These are phyloP conservation scores for Suhomyces xylopsoci DNA, from an alignment of 805 yeast species.

Conservation along the genomic window DNA sequence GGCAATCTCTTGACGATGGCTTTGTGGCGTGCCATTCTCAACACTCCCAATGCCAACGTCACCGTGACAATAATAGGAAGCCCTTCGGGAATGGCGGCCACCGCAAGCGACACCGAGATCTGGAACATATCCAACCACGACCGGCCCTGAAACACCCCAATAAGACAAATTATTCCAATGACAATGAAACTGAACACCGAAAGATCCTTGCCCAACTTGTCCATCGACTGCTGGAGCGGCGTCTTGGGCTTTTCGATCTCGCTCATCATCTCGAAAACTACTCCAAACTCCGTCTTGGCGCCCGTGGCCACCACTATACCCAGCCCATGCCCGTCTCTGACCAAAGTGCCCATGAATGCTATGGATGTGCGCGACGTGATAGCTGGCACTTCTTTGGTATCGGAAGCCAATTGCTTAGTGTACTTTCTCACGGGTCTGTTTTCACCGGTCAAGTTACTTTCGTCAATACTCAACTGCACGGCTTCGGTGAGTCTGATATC, in stretches of 20 bases:
- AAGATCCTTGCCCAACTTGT: slow-evolving; percentile 86
- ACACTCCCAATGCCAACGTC: slow-evolving; percentile 91
- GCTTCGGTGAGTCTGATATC: slow-evolving; percentile 81
- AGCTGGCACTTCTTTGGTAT: slow-evolving; percentile 40
- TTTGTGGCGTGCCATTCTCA: slow-evolving; percentile 91
- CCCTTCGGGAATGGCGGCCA: slow-evolving; percentile 99
- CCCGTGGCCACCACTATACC: slow-evolving; percentile 95
- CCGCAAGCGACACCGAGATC: slow-evolving; percentile 94
- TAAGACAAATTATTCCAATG: slow-evolving; percentile 85
- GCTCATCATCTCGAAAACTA: slow-evolving; percentile 92
- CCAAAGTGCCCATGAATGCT: slow-evolving; percentile 97
- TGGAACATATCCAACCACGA: slow-evolving; percentile 98
- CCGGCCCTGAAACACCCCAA: slow-evolving; percentile 90
- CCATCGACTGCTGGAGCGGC: slow-evolving; percentile 95
- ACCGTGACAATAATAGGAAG: slow-evolving; percentile 97
- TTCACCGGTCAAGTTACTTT: slow-evolving; percentile 94
- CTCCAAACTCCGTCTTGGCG: slow-evolving; percentile 85
- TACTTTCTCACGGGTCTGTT: slow-evolving; percentile 78
- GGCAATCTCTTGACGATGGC: slow-evolving; percentile 95
- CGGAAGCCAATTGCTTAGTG: slow-evolving; percentile 40
- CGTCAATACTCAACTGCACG: slow-evolving; percentile 82
- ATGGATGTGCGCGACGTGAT: slow-evolving; percentile 70
- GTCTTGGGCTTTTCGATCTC: slow-evolving; percentile 96
- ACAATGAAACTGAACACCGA: slow-evolving; percentile 80
- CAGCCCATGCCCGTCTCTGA: slow-evolving; percentile 90